Percentiles rank a stretch among this genome's conserved stretches.
Evolutionary conservation across 208 protist genomes (phyloP).

Genomic region (Leishmania martiniquensis): DNA sequence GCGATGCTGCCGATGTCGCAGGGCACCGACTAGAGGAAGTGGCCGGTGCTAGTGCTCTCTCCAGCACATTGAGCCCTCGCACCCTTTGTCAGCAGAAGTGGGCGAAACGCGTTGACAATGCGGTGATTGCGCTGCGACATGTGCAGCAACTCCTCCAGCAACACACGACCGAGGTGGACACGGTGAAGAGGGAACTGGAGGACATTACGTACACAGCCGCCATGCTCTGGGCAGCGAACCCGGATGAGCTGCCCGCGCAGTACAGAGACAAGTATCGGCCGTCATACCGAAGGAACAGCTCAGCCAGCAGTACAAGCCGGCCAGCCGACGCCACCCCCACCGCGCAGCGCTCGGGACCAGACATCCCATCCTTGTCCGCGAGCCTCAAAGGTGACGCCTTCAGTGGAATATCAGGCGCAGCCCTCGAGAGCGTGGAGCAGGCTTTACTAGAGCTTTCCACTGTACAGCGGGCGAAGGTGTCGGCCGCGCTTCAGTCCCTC

Average conservation of each 20-base stretch:
- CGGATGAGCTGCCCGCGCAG: conserved; percentile 23
- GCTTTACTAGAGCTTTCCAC: conserved; percentile 12
- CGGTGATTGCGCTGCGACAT: conserved; percentile 15
- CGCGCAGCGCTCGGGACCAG: conserved; percentile 2
- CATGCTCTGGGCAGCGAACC: conserved; percentile 17
- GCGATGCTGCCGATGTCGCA: background rate
- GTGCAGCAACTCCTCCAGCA: conserved; percentile 31
- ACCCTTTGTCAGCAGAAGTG: conserved; percentile 14
- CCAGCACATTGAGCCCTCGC: conserved; percentile 13
- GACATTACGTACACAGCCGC: conserved; percentile 19
- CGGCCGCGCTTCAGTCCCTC: conserved; percentile 13
- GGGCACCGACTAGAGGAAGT: background rate
- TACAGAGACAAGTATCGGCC: conserved; percentile 19
- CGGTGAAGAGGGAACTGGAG: conserved; percentile 16
- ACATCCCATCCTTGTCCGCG: background rate
- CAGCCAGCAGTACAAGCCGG: conserved; percentile 4
- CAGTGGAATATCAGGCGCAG: background rate
- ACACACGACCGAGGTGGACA: conserved; percentile 15
- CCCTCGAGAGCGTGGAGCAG: conserved; percentile 24
- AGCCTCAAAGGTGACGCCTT: background rate
- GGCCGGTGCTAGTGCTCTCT: background rate
- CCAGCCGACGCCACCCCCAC: background rate
- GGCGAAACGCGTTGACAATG: conserved; percentile 23
- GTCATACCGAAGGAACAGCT: conserved; percentile 2
- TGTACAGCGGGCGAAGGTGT: conserved; percentile 21